A percentile compares a stretch with the other conserved stretches of the same genome.
Evolutionary conservation across 208 protist species (phyloP).

Genomic region (Sergeia podlipaevii): DNA sequence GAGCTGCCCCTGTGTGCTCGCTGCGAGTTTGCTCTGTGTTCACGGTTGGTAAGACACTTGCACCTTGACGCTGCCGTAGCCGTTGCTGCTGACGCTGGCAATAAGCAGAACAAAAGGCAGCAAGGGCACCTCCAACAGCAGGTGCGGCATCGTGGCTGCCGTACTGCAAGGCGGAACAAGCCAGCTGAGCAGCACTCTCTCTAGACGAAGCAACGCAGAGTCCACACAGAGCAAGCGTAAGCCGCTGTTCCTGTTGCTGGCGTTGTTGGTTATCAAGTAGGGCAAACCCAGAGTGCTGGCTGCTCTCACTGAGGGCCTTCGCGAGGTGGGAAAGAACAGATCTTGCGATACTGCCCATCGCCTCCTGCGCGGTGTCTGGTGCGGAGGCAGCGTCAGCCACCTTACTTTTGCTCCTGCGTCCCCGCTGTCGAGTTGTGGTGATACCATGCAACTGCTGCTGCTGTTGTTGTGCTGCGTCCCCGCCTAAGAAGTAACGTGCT

Average conservation of each 20-base stretch:
- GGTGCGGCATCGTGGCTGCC: not conserved
- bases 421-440: not conserved
- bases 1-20: not conserved
- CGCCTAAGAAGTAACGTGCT: constrained; percentile 8
- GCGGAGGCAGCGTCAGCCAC: not conserved
- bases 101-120: not conserved
- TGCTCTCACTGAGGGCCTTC: not conserved
- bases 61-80: not conserved
- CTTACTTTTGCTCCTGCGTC: not conserved
- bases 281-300: not conserved
- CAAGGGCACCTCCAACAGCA: not conserved
- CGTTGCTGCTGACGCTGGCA: not conserved
- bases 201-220: too few species aligned
- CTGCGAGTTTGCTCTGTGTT: not conserved
- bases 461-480: constrained; percentile 14
- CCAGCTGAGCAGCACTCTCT: not conserved
- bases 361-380: not conserved
- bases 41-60: not conserved
- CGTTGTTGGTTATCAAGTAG: not conserved
- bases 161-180: not conserved
- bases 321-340: not conserved
- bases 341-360: not conserved
- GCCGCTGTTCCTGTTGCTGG: not conserved
- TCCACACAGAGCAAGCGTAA: not conserved
- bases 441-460: too few species aligned